Evolutionary conservation across 306 rosid genomes (phyloP).

Genomic region (Castanospermum australe): DNA sequence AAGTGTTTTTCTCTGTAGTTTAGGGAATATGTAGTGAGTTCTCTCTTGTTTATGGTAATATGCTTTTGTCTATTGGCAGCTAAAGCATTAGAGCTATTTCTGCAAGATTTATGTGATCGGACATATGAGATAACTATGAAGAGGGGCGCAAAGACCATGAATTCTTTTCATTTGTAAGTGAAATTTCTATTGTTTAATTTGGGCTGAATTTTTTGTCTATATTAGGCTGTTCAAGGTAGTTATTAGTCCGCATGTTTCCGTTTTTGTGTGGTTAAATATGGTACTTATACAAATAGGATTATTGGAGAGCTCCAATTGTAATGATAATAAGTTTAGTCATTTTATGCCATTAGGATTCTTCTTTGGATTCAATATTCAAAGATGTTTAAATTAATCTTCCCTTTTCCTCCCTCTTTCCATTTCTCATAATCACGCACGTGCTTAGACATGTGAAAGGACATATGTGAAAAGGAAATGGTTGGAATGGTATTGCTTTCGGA

Average conservation of each 20-base stretch:
- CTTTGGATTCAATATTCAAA: too few relatives aligned
- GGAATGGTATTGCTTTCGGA: not conserved
- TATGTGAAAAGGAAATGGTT: not conserved
- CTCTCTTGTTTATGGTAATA: too few relatives aligned
- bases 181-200: not conserved
- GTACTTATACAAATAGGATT: not conserved
- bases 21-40: too few relatives aligned
- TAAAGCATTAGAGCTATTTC: too few relatives aligned
- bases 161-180: slow-evolving; percentile 78
- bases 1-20: too few relatives aligned
- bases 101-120: too few relatives aligned
- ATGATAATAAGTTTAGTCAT: not conserved
- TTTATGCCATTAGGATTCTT: too few relatives aligned
- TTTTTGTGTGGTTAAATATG: not conserved
- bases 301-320: not conserved
- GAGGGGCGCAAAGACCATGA: too few relatives aligned
- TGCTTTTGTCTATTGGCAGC: too few relatives aligned
- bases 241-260: not conserved
- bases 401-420: slow-evolving; percentile 32
- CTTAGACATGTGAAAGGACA: not conserved
- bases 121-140: too few relatives aligned
- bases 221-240: not conserved
- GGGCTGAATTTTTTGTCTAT: not conserved
- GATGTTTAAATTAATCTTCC: too few relatives aligned
- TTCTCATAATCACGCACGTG: not conserved